Evolutionary conservation across 306 rosid species (phyloP).

Genomic region (Dryas alaskensis): DNA sequence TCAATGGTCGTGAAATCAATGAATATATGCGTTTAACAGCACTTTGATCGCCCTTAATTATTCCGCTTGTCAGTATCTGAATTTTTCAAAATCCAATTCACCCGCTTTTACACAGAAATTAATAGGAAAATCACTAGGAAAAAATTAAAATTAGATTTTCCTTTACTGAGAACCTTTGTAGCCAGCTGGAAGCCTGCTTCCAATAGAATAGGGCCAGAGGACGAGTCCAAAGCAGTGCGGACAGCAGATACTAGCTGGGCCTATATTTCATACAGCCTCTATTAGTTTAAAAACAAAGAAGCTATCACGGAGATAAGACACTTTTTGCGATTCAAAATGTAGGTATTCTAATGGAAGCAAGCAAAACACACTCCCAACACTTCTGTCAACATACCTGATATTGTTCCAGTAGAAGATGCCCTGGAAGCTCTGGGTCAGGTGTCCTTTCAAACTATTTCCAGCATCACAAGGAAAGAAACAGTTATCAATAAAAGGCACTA

Average conservation of each 20-base stretch:
- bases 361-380: neutral
- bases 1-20: conserved; percentile 82
- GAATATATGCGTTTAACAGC: conserved; percentile 89
- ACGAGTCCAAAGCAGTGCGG: conserved; percentile 87
- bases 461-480: conserved; percentile 31
- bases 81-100: conserved; percentile 26
- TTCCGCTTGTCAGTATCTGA: conserved; percentile 93
- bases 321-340: neutral
- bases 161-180: conserved; percentile 63
- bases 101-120: neutral
- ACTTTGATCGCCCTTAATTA: conserved; percentile 83
- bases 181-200: conserved; percentile 97
- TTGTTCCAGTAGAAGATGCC: conserved; percentile 89
- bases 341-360: conserved; percentile 9
- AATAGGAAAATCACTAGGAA: conserved; percentile 11
- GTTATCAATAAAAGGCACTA: conserved; percentile 16
- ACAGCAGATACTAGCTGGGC: conserved; percentile 96
- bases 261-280: conserved; percentile 43
- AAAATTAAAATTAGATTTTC: conserved; percentile 15
- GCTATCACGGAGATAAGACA: neutral
- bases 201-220: conserved; percentile 84
- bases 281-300: conserved; percentile 28
- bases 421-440: conserved; percentile 94
- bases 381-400: conserved; percentile 63
- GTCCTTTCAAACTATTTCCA: conserved; percentile 67